Percentiles rank a stretch among this genome's conserved stretches.
Conservation (phyloP, 257 asterid genomes). For the Phtheirospermum japonicum region DNA sequence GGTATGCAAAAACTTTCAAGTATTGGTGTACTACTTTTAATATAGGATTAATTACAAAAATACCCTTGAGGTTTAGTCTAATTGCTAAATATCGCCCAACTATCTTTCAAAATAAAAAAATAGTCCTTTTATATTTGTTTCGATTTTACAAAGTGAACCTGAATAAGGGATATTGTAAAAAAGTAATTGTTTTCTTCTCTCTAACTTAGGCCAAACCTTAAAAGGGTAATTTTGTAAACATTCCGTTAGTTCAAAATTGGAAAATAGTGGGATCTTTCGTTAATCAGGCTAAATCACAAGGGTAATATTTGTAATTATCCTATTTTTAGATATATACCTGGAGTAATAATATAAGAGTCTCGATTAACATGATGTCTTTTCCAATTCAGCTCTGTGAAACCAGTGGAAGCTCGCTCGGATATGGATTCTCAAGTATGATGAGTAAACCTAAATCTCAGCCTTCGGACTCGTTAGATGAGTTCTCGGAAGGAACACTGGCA, state of each 20-base stretch:
- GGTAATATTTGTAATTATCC: not conserved
- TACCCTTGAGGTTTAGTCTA: not conserved
- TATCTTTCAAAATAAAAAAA: not conserved
- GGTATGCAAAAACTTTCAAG: conserved; percentile 41
- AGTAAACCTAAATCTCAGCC: conserved; percentile 59
- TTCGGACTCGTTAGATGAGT: conserved; percentile 63
- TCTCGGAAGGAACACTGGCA: conserved; percentile 74
- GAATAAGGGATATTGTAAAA: not conserved
- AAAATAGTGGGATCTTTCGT: too few species aligned
- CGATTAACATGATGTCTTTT: conserved; percentile 16
- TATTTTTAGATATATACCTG: not conserved
- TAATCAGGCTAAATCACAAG: not conserved
- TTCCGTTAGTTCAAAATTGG: too few species aligned
- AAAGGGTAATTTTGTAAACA: too few species aligned
- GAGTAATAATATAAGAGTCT: not conserved
- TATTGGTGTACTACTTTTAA: not conserved
- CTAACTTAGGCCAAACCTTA: too few species aligned
- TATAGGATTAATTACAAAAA: not conserved
- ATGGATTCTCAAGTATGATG: conserved; percentile 66
- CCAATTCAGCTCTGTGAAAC: conserved; percentile 69
- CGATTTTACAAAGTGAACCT: not conserved
- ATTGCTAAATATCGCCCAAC: not conserved
- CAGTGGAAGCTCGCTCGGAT: conserved; percentile 94
- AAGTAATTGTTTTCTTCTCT: too few species aligned
- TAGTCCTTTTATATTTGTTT: not conserved